These are phyloP conservation scores for Strobilomyces confusus DNA, from an alignment of 768 basidiomycete species.

Conservation along the genomic window DNA sequence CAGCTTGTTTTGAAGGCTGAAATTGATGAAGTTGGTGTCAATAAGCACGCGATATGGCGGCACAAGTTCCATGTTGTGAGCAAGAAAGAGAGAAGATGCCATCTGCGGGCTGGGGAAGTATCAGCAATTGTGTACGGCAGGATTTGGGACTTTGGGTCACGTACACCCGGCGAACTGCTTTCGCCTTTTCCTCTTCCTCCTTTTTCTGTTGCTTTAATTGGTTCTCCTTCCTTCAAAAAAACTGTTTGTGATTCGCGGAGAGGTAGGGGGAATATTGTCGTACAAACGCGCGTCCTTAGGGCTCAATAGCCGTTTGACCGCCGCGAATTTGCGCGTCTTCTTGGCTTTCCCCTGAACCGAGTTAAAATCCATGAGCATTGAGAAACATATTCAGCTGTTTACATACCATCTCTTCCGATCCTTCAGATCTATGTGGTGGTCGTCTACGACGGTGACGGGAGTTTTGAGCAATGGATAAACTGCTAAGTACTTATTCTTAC, in stretches of 20 bases:
- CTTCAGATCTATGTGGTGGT: neutral
- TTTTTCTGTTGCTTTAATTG: conserved; percentile 86
- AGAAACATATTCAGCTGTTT: neutral
- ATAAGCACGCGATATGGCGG: conserved; percentile 97
- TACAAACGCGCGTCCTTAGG: conserved; percentile 92
- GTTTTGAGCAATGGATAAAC: too few relatives aligned
- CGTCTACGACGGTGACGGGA: neutral
- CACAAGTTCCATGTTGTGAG: conserved; percentile 92
- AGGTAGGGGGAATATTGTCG: conserved; percentile 26
- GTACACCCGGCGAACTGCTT: conserved; percentile 75
- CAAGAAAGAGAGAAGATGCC: conserved; percentile 90
- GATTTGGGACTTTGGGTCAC: conserved; percentile 27
- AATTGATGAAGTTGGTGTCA: conserved; percentile 99
- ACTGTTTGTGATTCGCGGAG: neutral
- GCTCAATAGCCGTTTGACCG: conserved; percentile 90
- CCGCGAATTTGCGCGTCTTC: conserved; percentile 92
- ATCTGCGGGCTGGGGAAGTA: conserved; percentile 59
- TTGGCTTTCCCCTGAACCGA: conserved; percentile 74
- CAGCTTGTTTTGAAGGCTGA: conserved; percentile 95
- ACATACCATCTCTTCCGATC: conserved; percentile 17
- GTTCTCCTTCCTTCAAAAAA: conserved; percentile 76
- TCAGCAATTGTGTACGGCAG: neutral
- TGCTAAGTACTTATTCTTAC: neutral
- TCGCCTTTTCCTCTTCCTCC: conserved; percentile 74
- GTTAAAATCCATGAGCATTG: neutral